Base-by-base conservation (phyloP, 176 grass and related monocot species). In the Alopecurus myosuroides region DNA sequence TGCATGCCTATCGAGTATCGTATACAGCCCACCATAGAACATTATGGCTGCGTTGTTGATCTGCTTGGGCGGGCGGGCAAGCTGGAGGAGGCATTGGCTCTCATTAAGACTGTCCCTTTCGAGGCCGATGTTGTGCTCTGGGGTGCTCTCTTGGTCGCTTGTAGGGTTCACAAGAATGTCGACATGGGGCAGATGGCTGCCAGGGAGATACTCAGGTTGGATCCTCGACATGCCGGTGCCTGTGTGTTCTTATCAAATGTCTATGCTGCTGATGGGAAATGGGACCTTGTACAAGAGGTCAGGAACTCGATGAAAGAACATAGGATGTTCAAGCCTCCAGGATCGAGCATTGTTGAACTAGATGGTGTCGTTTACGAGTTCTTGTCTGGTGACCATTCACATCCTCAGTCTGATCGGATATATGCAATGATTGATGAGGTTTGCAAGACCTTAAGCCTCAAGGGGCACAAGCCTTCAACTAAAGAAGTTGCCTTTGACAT, bases 341-440 rank as follows among this genome's bases (percentile, higher is more conserved):
- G 87, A 39, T 89, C 58, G 3, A 89, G 87, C n/a, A 52, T 63
- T 41, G 73, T 81, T 5, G 87, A 89, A 39, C 77, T 89, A 2
- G 70, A 80, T 36, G 87, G 87, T 69, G 60, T 66, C 2, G 76
- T 89, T 68, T 83, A 85, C 7, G 82, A 89, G 45, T 89, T 89
- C 87, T 81, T 85, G 14, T 85, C 82, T 2, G 87, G 87, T 22
- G 87, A 89, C n/a, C 55, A 55, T 56, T 85, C 87, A 7, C 82
- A 89, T 67, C 82, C 56, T 73, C 87, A 89, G 42, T 85, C 57
- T 29, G 77, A 81, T 81, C 57, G 13, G 33, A 89, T 85, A 75
- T 89, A 89, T 70, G 58, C 44, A 20, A 89, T 85, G 87, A 77
- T 89, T 62, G 87, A 89, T 75, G 82, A 85, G 67, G 79, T 86